A percentile compares a stretch with the other conserved stretches of the same genome.
These are phyloP conservation scores for Suhomyces choctaworum DNA, from an alignment of 1,139 yeast species.

Conservation along the genomic window DNA sequence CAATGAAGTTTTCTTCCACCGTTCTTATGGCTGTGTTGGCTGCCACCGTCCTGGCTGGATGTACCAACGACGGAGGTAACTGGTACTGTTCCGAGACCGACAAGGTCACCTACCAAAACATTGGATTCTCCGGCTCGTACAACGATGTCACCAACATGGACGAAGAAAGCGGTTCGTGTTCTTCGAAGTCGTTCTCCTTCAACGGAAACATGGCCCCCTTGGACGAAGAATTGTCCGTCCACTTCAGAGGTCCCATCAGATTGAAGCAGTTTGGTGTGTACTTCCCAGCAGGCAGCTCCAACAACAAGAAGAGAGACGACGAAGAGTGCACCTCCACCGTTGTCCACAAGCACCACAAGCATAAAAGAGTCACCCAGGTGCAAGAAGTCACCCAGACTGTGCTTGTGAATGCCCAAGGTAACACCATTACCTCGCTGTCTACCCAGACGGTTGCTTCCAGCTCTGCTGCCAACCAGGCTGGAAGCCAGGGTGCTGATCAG, in stretches of 20 bases:
- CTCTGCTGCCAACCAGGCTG: slow-evolving; percentile 10
- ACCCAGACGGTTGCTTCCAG: slow-evolving; percentile 8
- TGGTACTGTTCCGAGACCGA: slow-evolving; percentile 74
- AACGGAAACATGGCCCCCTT: slow-evolving; percentile 68
- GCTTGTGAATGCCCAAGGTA: slow-evolving; percentile 57
- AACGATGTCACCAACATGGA: slow-evolving; percentile 57
- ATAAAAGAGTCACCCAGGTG: slow-evolving; percentile 58
- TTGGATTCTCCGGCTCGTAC: slow-evolving; percentile 69
- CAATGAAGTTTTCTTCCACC: slow-evolving; percentile 25
- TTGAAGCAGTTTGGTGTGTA: slow-evolving; percentile 67
- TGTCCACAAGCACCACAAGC: slow-evolving; percentile 61
- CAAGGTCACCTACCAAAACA: slow-evolving; percentile 66
- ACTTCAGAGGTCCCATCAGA: slow-evolving; percentile 74
- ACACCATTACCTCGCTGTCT: slow-evolving; percentile 35
- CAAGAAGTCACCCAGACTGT: slow-evolving; percentile 79
- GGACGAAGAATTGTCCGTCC: slow-evolving; percentile 71
- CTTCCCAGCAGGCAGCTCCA: slow-evolving; percentile 37
- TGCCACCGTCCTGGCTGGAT: slow-evolving; percentile 37
- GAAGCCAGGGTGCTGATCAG: slow-evolving; percentile 14
- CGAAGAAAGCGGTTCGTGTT: slow-evolving; percentile 50
- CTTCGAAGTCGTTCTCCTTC: slow-evolving; percentile 52
- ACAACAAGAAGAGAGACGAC: slow-evolving; percentile 32
- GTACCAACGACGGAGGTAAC: slow-evolving; percentile 62
- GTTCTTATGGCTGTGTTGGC: slow-evolving; percentile 31
- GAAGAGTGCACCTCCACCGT: slow-evolving; percentile 42